Evolutionary conservation across 441 rosid species (phyloP).

Genomic region (Pelargonium fulgidum): DNA sequence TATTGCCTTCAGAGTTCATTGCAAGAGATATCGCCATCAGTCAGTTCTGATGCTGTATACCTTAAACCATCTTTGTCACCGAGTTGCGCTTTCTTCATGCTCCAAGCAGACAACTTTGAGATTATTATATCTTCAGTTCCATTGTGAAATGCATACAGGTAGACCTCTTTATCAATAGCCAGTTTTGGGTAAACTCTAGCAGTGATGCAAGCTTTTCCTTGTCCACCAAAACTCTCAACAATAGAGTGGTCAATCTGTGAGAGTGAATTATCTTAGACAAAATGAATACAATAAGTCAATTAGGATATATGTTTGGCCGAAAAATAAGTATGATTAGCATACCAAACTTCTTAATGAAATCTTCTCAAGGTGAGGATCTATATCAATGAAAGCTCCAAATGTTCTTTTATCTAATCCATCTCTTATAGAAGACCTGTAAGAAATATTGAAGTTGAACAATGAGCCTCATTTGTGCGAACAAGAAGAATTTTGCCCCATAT

Average conservation of each 20-base stretch:
- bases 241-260: conserved; percentile 16
- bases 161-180: neutral
- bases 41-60: conserved; percentile 4
- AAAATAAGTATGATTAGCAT: neutral
- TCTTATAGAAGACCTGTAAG: neutral
- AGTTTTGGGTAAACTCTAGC: conserved; percentile 2
- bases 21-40: neutral
- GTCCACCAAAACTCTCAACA: neutral
- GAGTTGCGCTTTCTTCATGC: conserved; percentile 5
- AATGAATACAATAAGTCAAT: neutral
- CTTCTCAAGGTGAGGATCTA: neutral
- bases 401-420: conserved; percentile 2
- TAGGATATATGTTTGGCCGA: neutral
- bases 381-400: conserved; percentile 6
- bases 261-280: neutral
- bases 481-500: neutral
- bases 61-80: neutral
- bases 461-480: neutral
- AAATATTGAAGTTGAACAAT: neutral
- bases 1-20: neutral
- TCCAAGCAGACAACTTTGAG: neutral
- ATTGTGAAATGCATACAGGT: conserved; percentile 9
- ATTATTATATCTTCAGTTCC: conserved; percentile 2
- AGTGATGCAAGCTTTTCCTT: neutral
- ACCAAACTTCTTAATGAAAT: conserved; percentile 6